Evolutionary conservation across 192 early-diverging fungal genomes (phyloP), one percentile per base, ranked within the genome.

Genomic region (Coemansia sp.): DNA sequence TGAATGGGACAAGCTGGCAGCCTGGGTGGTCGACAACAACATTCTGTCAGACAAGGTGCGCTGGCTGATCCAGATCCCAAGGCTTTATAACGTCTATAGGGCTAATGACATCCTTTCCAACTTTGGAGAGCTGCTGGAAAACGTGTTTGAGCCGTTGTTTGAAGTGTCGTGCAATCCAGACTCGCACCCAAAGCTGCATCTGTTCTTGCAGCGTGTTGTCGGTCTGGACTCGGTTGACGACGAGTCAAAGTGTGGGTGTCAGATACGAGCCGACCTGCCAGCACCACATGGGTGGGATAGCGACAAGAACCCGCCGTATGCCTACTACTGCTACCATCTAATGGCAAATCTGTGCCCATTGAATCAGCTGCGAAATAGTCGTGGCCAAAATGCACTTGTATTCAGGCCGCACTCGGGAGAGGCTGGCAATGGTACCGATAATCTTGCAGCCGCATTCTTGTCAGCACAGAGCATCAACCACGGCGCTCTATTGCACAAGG

Each of bases 141-240:
- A 96, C 74, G 78, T 96, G 19, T 98, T 91, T 72, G 87, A 89
- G 50, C 96, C 96, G 32, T 78, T 98, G 19, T 98, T 94, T 67
- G 94, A 96, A 67, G 96, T 94, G 2, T 94, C 96, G 7, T 67
- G 84, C 54, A 89, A 98, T 66, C 96, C 96, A 0, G 45, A 72
- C 11, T 81, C 81, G 7, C 92, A 98, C 70, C 96, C 96, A 17
- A 91, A 95, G 68, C 80, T 98, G 25, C 93, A 96, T 76, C 73
- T 96, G 9, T 96, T 98, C 65, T 79, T 98, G 64, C 94, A 98
- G 74, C 89, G 94, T n/a, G 96, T 98, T 0, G 86, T 98, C 62
- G 96, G 94, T 7, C 95, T 98, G 66, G 96, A 98, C 68, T 88
- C 86, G 40, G 96, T 98, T 0, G 96, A 98, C 75, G 96, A 98